Conservation (phyloP, 148 eudicot species). For the Heliamphora exappendiculata region DNA sequence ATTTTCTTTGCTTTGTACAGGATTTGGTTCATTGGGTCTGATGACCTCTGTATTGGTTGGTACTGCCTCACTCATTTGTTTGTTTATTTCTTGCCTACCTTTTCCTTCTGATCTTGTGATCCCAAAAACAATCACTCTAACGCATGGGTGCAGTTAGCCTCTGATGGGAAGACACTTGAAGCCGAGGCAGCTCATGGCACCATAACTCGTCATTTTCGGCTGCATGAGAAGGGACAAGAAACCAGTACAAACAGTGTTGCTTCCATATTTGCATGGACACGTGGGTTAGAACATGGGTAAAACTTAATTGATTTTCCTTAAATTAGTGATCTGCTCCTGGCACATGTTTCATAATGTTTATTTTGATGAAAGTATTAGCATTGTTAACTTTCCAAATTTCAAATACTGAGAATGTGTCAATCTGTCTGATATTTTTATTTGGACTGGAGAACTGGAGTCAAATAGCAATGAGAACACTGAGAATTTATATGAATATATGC, state of each 20-base stretch:
- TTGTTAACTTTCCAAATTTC: neutral
- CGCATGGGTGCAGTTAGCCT: conserved; percentile 41
- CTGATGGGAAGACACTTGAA: conserved; percentile 71
- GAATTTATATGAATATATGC: neutral
- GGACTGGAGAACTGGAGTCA: neutral
- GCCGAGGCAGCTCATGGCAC: conserved; percentile 87
- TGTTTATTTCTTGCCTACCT: neutral
- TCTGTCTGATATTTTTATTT: neutral
- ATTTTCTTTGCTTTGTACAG: conserved; percentile 28
- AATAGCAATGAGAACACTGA: neutral
- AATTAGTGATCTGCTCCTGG: neutral
- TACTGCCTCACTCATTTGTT: neutral
- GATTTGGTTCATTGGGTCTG: conserved; percentile 69
- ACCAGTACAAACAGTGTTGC: conserved; percentile 79
- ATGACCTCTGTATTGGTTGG: conserved; percentile 70
- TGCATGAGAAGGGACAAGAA: conserved; percentile 63
- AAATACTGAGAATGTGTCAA: neutral
- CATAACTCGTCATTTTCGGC: conserved; percentile 61
- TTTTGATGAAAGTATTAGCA: neutral
- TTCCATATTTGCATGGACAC: conserved; percentile 74
- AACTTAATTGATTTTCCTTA: conserved; percentile 2
- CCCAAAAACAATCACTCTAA: neutral
- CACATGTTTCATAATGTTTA: neutral
- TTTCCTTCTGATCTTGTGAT: conserved; percentile 1
- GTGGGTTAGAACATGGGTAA: conserved; percentile 68